These are phyloP conservation scores for Paratrypanosoma confusum DNA, from an alignment of 208 protist genomes.

Conservation along the genomic window DNA sequence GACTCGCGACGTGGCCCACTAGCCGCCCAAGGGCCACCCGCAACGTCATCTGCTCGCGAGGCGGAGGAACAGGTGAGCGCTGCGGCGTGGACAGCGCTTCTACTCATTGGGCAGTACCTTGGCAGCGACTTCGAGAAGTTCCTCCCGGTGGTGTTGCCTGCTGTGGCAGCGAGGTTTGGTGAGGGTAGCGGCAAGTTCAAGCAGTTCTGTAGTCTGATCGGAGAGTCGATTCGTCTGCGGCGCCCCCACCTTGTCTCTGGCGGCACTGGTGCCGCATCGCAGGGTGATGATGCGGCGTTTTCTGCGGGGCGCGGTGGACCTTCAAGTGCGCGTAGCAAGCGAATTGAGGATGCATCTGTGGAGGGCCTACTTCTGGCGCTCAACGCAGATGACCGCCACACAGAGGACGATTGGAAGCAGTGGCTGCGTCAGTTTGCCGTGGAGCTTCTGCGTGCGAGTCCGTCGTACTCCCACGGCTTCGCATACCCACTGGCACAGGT, in stretches of 20 bases:
- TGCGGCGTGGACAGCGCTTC: constrained; percentile 45
- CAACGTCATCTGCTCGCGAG: too few species aligned
- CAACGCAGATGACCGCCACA: constrained; percentile 36
- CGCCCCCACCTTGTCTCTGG: too few species aligned
- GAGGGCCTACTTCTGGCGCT: too few species aligned
- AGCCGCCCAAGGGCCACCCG: too few species aligned
- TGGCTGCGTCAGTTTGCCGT: constrained; percentile 76
- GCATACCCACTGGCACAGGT: constrained; percentile 67
- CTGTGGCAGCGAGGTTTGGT: constrained; percentile 48
- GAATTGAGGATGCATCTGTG: too few species aligned
- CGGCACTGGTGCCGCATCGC: too few species aligned
- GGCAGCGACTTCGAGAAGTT: constrained; percentile 78
- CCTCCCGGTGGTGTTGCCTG: constrained; percentile 50
- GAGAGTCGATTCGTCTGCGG: constrained; percentile 3
- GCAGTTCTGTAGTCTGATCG: constrained; percentile 10
- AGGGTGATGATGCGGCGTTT: too few species aligned
- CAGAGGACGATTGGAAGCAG: constrained; percentile 72
- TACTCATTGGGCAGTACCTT: constrained; percentile 58
- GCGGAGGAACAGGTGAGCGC: constrained; percentile 31
- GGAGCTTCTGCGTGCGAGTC: constrained; percentile 73
- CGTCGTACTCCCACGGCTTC: constrained; percentile 58
- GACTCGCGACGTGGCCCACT: constrained; percentile 6
- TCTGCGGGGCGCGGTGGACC: too few species aligned
- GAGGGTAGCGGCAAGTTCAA: constrained; percentile 13
- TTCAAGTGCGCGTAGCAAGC: too few species aligned